Conservation (phyloP, 1,284 basidiomycete genomes). For the Malassezia obtusa region DNA sequence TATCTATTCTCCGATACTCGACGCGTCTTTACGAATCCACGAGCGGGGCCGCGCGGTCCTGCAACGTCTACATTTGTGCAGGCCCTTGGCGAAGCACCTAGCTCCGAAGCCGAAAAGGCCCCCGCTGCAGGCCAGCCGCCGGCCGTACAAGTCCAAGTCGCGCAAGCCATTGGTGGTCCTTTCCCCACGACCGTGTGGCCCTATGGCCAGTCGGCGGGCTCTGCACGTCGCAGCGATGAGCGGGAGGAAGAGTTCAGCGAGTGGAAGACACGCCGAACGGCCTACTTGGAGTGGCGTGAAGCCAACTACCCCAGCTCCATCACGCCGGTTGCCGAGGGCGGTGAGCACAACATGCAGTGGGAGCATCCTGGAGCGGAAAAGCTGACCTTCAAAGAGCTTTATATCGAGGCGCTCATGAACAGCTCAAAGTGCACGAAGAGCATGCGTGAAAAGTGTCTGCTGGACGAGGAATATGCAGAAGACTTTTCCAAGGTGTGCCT, state of each 20-base stretch:
- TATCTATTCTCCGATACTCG: conserved; percentile 64
- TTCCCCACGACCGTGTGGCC: conserved; percentile 37
- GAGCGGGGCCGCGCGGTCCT: conserved; percentile 20
- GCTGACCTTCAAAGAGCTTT: conserved; percentile 67
- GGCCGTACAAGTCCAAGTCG: conserved; percentile 13
- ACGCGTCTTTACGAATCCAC: conserved; percentile 62
- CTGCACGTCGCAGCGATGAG: conserved; percentile 33
- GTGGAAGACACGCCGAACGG: conserved; percentile 18
- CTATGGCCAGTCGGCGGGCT: conserved; percentile 35
- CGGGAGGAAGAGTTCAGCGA: conserved; percentile 24
- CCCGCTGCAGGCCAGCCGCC: conserved; percentile 2
- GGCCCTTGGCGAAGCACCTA: neutral
- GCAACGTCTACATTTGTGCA: conserved; percentile 18
- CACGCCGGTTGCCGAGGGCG: conserved; percentile 9
- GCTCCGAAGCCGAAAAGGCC: conserved; percentile 1
- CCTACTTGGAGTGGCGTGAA: conserved; percentile 13
- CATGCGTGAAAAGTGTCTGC: conserved; percentile 71
- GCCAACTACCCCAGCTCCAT: conserved; percentile 12
- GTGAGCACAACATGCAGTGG: conserved; percentile 21
- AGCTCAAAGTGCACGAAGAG: conserved; percentile 75
- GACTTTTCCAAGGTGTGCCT: conserved; percentile 71
- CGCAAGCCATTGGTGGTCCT: conserved; percentile 5
- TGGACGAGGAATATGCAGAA: conserved; percentile 65
- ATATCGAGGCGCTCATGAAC: conserved; percentile 66
- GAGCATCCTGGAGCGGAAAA: conserved; percentile 29